Conservation (phyloP, 129 eudicot genomes). For the Deinandra increscens region DNA sequence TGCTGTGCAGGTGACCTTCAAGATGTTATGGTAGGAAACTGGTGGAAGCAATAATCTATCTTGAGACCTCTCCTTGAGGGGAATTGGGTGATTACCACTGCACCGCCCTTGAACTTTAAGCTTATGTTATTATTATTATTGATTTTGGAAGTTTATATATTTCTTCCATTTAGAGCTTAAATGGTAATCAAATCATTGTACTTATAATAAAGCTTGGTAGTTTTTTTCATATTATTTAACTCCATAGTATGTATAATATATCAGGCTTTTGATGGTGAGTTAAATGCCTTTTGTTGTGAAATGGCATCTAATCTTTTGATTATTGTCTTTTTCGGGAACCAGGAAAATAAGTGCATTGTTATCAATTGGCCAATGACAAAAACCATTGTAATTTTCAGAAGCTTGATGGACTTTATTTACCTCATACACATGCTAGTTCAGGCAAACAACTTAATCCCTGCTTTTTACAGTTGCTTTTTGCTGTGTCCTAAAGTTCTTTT, state of each 20-base stretch:
- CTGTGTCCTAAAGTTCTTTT: not conserved
- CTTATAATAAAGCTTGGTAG: not conserved
- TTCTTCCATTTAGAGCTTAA: not conserved
- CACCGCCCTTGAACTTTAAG: too few species aligned
- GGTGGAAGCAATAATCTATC: too few species aligned
- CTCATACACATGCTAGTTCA: constrained; percentile 77
- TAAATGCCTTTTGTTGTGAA: not conserved
- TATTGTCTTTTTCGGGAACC: constrained; percentile 26
- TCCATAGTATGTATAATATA: not conserved
- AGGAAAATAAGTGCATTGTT: constrained; percentile 67
- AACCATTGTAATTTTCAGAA: constrained; percentile 59
- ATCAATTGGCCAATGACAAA: constrained; percentile 59
- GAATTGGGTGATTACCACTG: too few species aligned
- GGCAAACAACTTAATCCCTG: constrained; percentile 38
- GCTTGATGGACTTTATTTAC: constrained; percentile 73
- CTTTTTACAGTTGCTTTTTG: not conserved
- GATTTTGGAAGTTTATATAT: not conserved
- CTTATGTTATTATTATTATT: not conserved
- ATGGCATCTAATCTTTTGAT: constrained; percentile 1
- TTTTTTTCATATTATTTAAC: not conserved
- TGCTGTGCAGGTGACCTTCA: too few species aligned
- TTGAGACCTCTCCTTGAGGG: too few species aligned
- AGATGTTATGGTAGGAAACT: too few species aligned
- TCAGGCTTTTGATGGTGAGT: not conserved
- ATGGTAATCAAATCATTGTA: not conserved